Conservation (phyloP, 164 flowering plant species). For the Taxillus chinensis region DNA sequence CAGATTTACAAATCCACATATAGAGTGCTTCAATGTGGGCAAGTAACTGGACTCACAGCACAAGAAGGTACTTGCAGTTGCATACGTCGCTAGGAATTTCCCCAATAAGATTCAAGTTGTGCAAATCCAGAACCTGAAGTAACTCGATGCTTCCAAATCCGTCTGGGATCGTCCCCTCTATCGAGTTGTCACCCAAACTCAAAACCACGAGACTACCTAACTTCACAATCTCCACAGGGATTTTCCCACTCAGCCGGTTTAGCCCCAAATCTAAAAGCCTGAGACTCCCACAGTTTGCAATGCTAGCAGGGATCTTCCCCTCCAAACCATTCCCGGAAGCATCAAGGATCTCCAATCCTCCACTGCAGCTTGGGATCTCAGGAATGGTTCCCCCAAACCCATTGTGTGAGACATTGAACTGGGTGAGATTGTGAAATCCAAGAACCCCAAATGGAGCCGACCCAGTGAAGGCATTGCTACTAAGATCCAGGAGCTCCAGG, state of each 20-base stretch:
- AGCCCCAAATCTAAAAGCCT: slow-evolving; percentile 54
- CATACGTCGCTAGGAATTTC: slow-evolving; percentile 48
- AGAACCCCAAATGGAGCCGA: slow-evolving; percentile 52
- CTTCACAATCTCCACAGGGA: slow-evolving; percentile 44
- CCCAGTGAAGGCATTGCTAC: slow-evolving; percentile 65
- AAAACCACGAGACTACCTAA: slow-evolving; percentile 42
- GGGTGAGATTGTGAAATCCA: slow-evolving; percentile 37
- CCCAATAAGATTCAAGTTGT: slow-evolving; percentile 60
- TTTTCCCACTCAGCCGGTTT: slow-evolving; percentile 55
- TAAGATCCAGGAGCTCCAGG: slow-evolving; percentile 66
- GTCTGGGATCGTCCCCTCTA: slow-evolving; percentile 56
- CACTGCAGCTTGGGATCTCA: slow-evolving; percentile 35
- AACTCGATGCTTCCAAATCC: slow-evolving; percentile 58
- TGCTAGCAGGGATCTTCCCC: slow-evolving; percentile 54
- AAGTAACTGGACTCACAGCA: slow-evolving; percentile 56
- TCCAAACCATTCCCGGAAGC: slow-evolving; percentile 52
- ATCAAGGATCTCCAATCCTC: slow-evolving; percentile 44
- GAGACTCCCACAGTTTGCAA: slow-evolving; percentile 45
- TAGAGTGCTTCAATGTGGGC: slow-evolving; percentile 1
- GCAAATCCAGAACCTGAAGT: slow-evolving; percentile 72
- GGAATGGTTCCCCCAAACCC: slow-evolving; percentile 53
- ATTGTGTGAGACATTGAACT: slow-evolving; percentile 67
- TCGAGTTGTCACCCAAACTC: slow-evolving; percentile 53
- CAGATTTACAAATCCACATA: not conserved
- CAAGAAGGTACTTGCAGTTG: slow-evolving; percentile 74